Evolutionary conservation across 108 stramenopile species (phyloP), one percentile per base, ranked within the genome.

Genomic region (Fragilaria radians): DNA sequence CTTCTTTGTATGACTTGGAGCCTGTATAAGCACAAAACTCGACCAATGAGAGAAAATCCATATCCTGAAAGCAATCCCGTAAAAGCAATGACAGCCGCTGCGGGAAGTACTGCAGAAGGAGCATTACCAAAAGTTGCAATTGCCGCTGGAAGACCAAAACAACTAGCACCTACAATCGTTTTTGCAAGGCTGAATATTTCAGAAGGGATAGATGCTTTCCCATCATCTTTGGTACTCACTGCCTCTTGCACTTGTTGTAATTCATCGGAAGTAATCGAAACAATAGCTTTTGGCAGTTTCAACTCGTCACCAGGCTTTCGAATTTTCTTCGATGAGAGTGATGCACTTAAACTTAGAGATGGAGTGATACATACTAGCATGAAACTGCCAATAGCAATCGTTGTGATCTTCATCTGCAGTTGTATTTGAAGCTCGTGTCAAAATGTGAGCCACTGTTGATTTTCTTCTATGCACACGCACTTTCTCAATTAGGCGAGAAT

Each of bases 1-100:
- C 91, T 51, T 93, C 94, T 5, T 78, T 67, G 71, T 94, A 96
- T 7, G 90, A 79, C 54, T 63, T 75, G 1, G 91, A 80, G 22
- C 81, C 82, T 5, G 88, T 88, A 42, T 69, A 63, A 34, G 68
- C 65, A 65, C 82, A 89, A n/a, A 19, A 83, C 84, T 25, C 92
- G 77, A 28, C 89, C 91, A 61, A 95, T 85, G 52, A 95, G 80
- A 48, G 65, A 70, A 82, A 95, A 97, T 29, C 83, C 82, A 74
- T 94, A 97, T n/a, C 89, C 96, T 25, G 85, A 85, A 31, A 94
- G 66, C 5, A 61, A 47, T 42, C 95, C 95, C 36, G 94, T 85
- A 24, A 65, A 68, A 21, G 76, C 66, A 57, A 91, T 91, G 5
- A 91, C 65, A 26, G 61, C 52, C 4, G 72, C 73, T 28, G 91